Conservation (phyloP, 2,329 filamentous ascomycete species). For the Pseudogymnoascus destructans region DNA sequence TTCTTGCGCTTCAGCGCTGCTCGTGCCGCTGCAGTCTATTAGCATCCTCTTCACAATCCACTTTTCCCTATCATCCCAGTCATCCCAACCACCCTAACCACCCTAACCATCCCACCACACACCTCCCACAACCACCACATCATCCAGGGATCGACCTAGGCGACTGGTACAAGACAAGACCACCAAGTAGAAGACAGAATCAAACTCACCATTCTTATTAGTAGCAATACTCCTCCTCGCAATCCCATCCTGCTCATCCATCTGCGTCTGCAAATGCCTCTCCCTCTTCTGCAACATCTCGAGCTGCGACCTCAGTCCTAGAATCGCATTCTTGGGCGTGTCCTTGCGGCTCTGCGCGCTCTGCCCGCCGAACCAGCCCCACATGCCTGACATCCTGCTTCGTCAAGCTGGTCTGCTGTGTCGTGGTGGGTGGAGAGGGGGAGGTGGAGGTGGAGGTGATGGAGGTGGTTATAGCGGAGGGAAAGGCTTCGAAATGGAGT, state of each 20-base stretch:
- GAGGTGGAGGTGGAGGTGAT: background rate
- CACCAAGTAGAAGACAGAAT: too few relatives aligned
- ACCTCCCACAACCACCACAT: too few relatives aligned
- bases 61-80: background rate
- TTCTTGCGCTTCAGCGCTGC: slow-evolving; percentile 89
- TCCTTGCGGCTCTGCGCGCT: slow-evolving; percentile 79
- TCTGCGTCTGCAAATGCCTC: slow-evolving; percentile 79
- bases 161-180: too few relatives aligned
- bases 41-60: background rate
- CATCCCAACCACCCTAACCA: background rate
- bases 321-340: slow-evolving; percentile 90
- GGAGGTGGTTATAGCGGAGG: too few relatives aligned
- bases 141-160: too few relatives aligned
- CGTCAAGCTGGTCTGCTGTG: background rate
- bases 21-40: slow-evolving; percentile 59
- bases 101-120: slow-evolving; percentile 14
- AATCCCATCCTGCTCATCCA: slow-evolving; percentile 80
- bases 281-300: slow-evolving; percentile 98
- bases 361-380: slow-evolving; percentile 86
- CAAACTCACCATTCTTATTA: slow-evolving; percentile 88
- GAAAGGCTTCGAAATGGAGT: too few relatives aligned
- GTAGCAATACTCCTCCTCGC: slow-evolving; percentile 77
- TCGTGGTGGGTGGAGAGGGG: too few relatives aligned
- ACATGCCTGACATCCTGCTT: slow-evolving; percentile 49
- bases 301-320: slow-evolving; percentile 73